A percentile compares a stretch with the other conserved stretches of the same genome.
Evolutionary conservation across 108 stramenopile species (phyloP).

Genomic region (Skeletonema menzelii): DNA sequence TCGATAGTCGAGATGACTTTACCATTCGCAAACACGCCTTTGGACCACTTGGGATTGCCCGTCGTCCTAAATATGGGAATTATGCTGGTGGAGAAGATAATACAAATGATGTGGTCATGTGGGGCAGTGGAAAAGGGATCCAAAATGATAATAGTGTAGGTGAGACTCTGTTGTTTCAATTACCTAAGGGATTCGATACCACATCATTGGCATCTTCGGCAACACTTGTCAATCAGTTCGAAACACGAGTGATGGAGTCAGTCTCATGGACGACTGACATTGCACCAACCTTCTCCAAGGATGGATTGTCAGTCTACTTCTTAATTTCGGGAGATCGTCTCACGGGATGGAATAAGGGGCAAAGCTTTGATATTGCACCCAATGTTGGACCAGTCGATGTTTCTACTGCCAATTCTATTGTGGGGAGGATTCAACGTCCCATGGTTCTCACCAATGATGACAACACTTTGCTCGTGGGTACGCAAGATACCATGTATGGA

Average conservation of each 20-base stretch:
- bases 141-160: background rate
- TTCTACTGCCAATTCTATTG: background rate
- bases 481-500: background rate
- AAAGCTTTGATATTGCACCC: background rate
- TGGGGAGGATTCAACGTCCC: background rate
- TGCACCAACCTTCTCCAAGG: constrained; percentile 7
- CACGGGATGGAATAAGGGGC: constrained; percentile 2
- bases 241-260: constrained; percentile 1
- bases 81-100: background rate
- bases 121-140: background rate
- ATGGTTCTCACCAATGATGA: background rate
- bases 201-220: background rate
- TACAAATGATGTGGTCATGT: constrained; percentile 4
- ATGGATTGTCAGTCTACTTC: constrained; percentile 3
- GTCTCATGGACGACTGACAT: constrained; percentile 7
- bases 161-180: constrained; percentile 4
- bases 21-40: background rate
- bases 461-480: background rate
- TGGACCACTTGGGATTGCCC: background rate
- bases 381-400: background rate
- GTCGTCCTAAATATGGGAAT: background rate
- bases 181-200: constrained; percentile 2
- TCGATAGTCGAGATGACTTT: background rate
- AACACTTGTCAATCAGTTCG: background rate
- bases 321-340: constrained; percentile 5